Percentiles rank a stretch among this genome's conserved stretches.
Conservation (phyloP, 2,329 filamentous ascomycete genomes). For the Berkeleyomyces rouxiae region DNA sequence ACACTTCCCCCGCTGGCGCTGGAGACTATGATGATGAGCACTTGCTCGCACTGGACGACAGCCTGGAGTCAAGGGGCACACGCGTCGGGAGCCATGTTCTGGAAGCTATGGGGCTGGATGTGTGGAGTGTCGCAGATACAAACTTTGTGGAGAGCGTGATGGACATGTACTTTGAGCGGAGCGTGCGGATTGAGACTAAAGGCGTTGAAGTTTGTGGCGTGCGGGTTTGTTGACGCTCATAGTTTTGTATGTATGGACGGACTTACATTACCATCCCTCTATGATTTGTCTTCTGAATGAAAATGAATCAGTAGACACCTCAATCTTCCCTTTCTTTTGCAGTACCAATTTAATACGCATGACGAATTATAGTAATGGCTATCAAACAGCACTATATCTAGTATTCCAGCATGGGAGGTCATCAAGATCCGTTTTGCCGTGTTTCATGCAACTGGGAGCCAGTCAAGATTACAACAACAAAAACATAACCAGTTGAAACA, state of each 20-base stretch:
- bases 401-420: too few relatives aligned
- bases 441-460: too few relatives aligned
- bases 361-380: too few relatives aligned
- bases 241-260: too few relatives aligned
- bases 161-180: constrained; percentile 47
- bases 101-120: constrained; percentile 56
- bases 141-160: constrained; percentile 48
- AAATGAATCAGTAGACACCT: too few relatives aligned
- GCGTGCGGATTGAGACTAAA: constrained; percentile 47
- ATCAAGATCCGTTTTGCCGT: too few relatives aligned
- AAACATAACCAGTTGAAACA: neutral
- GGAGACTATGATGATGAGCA: constrained; percentile 22
- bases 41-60: constrained; percentile 20
- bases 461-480: neutral
- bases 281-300: too few relatives aligned
- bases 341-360: too few relatives aligned
- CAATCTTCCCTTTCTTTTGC: too few relatives aligned
- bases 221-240: constrained; percentile 39
- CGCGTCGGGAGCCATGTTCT: constrained; percentile 48
- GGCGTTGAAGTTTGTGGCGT: constrained; percentile 62
- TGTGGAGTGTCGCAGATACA: constrained; percentile 58
- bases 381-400: too few relatives aligned
- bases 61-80: constrained; percentile 19
- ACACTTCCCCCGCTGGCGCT: constrained; percentile 5
- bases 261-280: too few relatives aligned